A percentile compares a stretch with the other conserved stretches of the same genome.
Evolutionary conservation across 2,329 filamentous ascomycete genomes (phyloP).

Genomic region (Fusarium sp.): DNA sequence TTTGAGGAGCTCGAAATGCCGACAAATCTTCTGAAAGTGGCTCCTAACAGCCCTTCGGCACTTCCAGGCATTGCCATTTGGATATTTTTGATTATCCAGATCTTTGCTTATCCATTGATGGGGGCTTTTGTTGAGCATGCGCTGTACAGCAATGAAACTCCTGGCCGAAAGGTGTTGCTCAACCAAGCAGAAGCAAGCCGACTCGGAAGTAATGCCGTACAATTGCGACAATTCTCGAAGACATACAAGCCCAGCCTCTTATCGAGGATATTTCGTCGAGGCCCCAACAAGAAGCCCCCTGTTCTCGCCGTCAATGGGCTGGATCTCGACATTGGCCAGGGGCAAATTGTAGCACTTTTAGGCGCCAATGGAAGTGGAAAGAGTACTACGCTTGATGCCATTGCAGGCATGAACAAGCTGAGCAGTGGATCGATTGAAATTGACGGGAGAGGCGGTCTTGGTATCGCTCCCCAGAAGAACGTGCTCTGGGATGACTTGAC

Average conservation of each 20-base stretch:
- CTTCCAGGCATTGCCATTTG: conserved; percentile 82
- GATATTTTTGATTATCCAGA: conserved; percentile 82
- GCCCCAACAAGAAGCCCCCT: conserved; percentile 62
- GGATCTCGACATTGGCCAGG: conserved; percentile 76
- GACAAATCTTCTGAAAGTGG: conserved; percentile 70
- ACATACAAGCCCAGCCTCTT: conserved; percentile 77
- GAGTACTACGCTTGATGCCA: conserved; percentile 88
- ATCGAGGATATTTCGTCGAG: conserved; percentile 63
- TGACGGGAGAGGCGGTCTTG: conserved; percentile 81
- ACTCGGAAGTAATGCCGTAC: conserved; percentile 68
- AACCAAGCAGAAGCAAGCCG: conserved; percentile 45
- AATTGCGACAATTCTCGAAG: conserved; percentile 81
- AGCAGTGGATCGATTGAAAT: conserved; percentile 83
- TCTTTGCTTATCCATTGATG: conserved; percentile 80
- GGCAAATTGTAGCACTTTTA: conserved; percentile 87
- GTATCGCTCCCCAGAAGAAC: conserved; percentile 92
- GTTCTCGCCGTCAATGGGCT: conserved; percentile 85
- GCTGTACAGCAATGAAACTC: conserved; percentile 80
- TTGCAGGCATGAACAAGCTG: conserved; percentile 83
- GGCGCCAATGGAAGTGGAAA: conserved; percentile 94
- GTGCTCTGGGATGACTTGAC: conserved; percentile 92
- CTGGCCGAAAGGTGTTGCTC: conserved; percentile 66
- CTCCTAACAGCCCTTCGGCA: conserved; percentile 75
- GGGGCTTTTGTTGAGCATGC: conserved; percentile 79
- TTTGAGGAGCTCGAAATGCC: conserved; percentile 74